These are phyloP conservation scores for Magnusiomyces starmeri DNA, from an alignment of 1,139 yeast genomes.

Conservation along the genomic window DNA sequence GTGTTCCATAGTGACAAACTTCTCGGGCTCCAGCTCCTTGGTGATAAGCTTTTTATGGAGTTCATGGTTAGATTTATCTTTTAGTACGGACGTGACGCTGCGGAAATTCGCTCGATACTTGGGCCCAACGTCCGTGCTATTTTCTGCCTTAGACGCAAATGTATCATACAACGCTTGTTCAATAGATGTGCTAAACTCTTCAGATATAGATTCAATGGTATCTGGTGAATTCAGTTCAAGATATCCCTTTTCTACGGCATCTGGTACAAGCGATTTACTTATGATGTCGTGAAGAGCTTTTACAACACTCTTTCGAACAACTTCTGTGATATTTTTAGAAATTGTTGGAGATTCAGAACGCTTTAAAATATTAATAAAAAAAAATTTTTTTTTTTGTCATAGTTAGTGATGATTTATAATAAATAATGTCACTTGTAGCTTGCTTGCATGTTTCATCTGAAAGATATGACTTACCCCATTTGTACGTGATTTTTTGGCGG, in stretches of 20 bases:
- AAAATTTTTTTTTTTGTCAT: too few species aligned
- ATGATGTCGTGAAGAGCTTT: slow-evolving; percentile 36
- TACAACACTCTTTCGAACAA: slow-evolving; percentile 39
- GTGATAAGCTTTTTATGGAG: slow-evolving; percentile 43
- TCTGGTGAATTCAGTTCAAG: slow-evolving; percentile 34
- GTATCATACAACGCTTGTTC: slow-evolving; percentile 38
- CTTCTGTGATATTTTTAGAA: background rate
- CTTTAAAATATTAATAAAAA: too few species aligned
- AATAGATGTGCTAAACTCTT: slow-evolving; percentile 36
- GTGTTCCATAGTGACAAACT: slow-evolving; percentile 51
- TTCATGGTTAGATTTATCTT: slow-evolving; percentile 43
- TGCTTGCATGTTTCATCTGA: too few species aligned
- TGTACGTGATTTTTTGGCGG: background rate
- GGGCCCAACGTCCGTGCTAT: slow-evolving; percentile 32
- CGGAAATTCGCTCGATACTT: slow-evolving; percentile 50
- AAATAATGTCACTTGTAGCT: too few species aligned
- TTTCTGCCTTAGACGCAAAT: slow-evolving; percentile 32
- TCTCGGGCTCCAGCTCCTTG: slow-evolving; percentile 42
- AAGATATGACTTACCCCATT: background rate
- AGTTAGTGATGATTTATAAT: too few species aligned
- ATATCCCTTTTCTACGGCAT: slow-evolving; percentile 31
- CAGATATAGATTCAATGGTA: slow-evolving; percentile 37
- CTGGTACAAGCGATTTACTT: slow-evolving; percentile 39
- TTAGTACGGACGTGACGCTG: slow-evolving; percentile 47
- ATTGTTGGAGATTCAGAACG: background rate